phyloP scores from a whole-genome alignment of 192 early-diverging fungal genomes.

The Phycomyces nitens region DNA sequence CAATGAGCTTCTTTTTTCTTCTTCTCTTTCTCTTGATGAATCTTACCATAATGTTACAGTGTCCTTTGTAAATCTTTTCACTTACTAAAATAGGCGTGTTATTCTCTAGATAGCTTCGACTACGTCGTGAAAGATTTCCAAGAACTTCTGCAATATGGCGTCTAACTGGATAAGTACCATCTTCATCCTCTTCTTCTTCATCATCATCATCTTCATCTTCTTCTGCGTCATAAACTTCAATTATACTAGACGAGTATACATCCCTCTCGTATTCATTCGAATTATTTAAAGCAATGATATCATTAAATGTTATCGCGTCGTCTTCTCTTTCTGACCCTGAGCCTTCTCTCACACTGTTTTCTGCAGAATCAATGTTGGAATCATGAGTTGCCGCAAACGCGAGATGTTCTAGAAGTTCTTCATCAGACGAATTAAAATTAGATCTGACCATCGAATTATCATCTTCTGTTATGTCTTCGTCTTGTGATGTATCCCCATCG shows the following conservation, averaged over 20 bases:
- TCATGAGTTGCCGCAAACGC: too few species aligned
- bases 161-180: not conserved
- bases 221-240: constrained; percentile 3
- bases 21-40: not conserved
- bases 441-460: too few species aligned
- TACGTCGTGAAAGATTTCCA: not conserved
- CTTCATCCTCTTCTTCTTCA: constrained; percentile 16
- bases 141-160: not conserved
- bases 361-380: too few species aligned
- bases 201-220: constrained; percentile 23
- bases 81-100: constrained; percentile 12
- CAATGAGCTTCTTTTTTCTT: constrained; percentile 24
- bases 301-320: not conserved
- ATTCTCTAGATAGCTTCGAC: constrained; percentile 2
- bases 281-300: not conserved
- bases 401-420: too few species aligned
- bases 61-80: constrained; percentile 21
- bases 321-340: not conserved
- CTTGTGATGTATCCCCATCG: too few species aligned
- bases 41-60: constrained; percentile 31
- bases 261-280: constrained; percentile 6
- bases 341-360: not conserved
- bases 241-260: not conserved
- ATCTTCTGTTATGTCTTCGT: too few species aligned
- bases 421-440: too few species aligned